Evolutionary conservation across 2,329 filamentous ascomycete species (phyloP), one percentile per base, ranked within the genome.

Genomic region (Bertia moriformis): DNA sequence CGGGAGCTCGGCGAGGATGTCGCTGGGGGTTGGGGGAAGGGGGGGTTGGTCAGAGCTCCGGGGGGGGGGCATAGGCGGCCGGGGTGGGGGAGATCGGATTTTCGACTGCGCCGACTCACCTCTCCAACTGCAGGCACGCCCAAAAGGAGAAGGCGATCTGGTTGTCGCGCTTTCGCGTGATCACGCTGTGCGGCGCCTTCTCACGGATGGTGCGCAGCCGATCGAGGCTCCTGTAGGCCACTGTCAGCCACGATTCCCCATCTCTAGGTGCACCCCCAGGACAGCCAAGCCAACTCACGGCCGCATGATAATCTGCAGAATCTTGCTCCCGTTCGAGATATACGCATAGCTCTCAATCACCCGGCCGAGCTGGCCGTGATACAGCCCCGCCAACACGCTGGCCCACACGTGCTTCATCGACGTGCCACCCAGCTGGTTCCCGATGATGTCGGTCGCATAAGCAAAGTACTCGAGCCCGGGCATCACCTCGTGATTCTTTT

Each of bases 51-150:
- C 39, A 36, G 32, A 19, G 4, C 20, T 33, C 18, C 20, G 18
- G 17, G n/a, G 14, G 40, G 39, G 27, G 5, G 24, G 19, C 14
- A 18, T 30, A n/a, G 19, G 7, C 19, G 20, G 15, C 24, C n/a
- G 30, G 15, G n/a, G n/a, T n/a, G n/a, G n/a, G n/a, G n/a, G n/a
- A n/a, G n/a, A n/a, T n/a, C n/a, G n/a, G n/a, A n/a, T n/a, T n/a
- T n/a, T n/a, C n/a, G n/a, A n/a, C n/a, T n/a, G n/a, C n/a, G n/a
- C n/a, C n/a, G n/a, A 15, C 58, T 47, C 57, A 85, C 81, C 80
- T 94, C 58, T 96, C 89, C 10, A 96, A 67, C 52, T 96, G 89
- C 45, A 95, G 63, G 53, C 85, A 93, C 4, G 88, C 91, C 89
- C 89, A 96, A 50, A 88, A 95, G 0, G 85, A 81, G 48, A 93